Evolutionary conservation across 768 basidiomycete species (phyloP), one percentile per base, ranked within the genome.

Genomic region (Termitomyces sp.): DNA sequence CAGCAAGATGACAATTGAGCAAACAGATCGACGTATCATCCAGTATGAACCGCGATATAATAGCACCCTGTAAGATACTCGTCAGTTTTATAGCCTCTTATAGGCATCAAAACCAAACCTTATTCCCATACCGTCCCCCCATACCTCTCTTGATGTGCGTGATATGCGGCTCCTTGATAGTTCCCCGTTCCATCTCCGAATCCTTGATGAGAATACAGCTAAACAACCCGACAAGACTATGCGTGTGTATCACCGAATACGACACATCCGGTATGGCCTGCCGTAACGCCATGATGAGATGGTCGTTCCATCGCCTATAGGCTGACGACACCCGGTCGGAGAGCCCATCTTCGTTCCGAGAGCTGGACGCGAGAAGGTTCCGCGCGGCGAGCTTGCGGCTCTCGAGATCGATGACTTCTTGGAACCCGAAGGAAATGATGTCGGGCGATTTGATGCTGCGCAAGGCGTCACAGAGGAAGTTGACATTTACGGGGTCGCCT

Each of bases 1-100:
- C 93, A n/a, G 96, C 96, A 61, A 99, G 83, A 79, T 99, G 96
- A 65, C 92, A 94, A 74, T 99, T 99, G 76, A 98, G 86, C 68
- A 97, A 90, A 74, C 96, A 98, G 14, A 98, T 71, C 0, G 93
- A 96, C 1, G 95, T 91, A 72, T 98, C 94, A 62, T 94, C 94
- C 49, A 98, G 81, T 7, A 95, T 84, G 63, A 97, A 87, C 20
- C 96, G 86, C 3, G 91, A 85, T n/a, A 95, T 83, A 63, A 97
- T 95, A 0, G 89, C 95, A 9, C 95, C 95, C 92, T 95, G 66
- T 10, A 57, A 59, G 10, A 55, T 31, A 52, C 36, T 61, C 7
- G 40, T 60, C 59, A 66, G 34, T 40, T 53, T 43, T 25, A 4
- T 29, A 47, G 63, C 48, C 55, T 42, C 40, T 42, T 17, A 6